Evolutionary conservation across 2,329 filamentous ascomycete species (phyloP), one percentile per base, ranked within the genome.

Genomic region (Dothiorella sarmentorum): DNA sequence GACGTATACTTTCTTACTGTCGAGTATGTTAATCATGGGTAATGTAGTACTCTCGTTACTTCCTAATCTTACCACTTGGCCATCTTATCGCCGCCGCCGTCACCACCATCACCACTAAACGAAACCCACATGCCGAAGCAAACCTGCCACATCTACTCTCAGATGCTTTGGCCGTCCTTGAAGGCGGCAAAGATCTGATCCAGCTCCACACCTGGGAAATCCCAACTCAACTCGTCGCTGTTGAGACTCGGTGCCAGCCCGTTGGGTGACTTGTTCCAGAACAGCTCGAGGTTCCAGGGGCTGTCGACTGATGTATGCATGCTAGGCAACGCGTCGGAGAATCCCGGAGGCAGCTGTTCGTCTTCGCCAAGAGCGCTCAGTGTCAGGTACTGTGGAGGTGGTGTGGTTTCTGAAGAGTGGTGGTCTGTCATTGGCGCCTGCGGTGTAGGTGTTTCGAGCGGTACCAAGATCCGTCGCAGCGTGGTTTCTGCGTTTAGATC

Each of bases 141-240:
- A n/a, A 11, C 15, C 4, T 27, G 15, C 18, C 43, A 10, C 2
- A 17, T 6, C 4, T n/a, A 2, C 9, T 9, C 6, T 44, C n/a
- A 58, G 7, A 58, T 27, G 9, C 29, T 40, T 20, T 58, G 56
- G 0, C 56, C 56, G 13, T 58, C 56, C 15, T 52, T 47, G 22
- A 52, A 58, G 7, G 56, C 56, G 15, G 56, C 43, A 43, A 58
- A 58, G 2, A 58, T 58, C 20, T 58, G 56, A 22, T 58, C 56
- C n/a, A 58, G 35, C 22, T 58, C 56, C 7, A 58, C 38, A 17
- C 56, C 56, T 1, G 56, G 56, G 15, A 58, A 58, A 7, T 58
- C 56, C 56, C 56, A 58, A 9, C 33, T 43, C 24, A 58, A 15
- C 20, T 58, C 56, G 10, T 58, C 56, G 6, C 56, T 58, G 13